These are phyloP conservation scores for Penicillium sp. DNA, from an alignment of 2,329 filamentous ascomycete genomes.

Conservation along the genomic window DNA sequence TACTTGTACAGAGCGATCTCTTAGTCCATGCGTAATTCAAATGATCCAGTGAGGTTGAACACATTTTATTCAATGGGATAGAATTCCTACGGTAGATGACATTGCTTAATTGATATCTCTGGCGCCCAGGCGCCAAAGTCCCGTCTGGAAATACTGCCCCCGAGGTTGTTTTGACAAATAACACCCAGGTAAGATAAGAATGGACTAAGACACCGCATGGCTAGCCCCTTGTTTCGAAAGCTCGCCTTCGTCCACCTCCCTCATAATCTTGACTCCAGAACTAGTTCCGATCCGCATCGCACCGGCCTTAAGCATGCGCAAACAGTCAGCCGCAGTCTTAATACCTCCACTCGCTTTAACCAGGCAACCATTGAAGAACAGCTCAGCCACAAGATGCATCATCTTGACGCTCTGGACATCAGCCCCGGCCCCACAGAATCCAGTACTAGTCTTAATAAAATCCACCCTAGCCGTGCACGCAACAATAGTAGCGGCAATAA, in stretches of 20 bases:
- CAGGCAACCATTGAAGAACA: constrained; percentile 39
- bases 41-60: too few relatives aligned
- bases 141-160: background rate
- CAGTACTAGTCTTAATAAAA: constrained; percentile 62
- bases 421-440: constrained; percentile 58
- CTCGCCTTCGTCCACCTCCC: constrained; percentile 35
- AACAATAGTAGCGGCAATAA: constrained; percentile 55
- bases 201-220: constrained; percentile 12
- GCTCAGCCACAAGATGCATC: constrained; percentile 53
- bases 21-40: too few relatives aligned
- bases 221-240: constrained; percentile 20
- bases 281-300: constrained; percentile 59
- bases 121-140: background rate
- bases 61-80: too few relatives aligned
- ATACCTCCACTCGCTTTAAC: constrained; percentile 63
- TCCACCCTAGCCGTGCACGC: constrained; percentile 55
- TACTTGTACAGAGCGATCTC: too few relatives aligned
- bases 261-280: constrained; percentile 56
- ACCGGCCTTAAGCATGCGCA: constrained; percentile 57
- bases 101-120: background rate
- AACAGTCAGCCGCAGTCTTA: constrained; percentile 50
- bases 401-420: constrained; percentile 52
- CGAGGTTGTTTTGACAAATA: background rate
- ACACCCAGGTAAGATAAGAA: background rate
- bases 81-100: background rate